phyloP scores from a whole-genome alignment of 768 basidiomycete species.

The Mycena metata region DNA sequence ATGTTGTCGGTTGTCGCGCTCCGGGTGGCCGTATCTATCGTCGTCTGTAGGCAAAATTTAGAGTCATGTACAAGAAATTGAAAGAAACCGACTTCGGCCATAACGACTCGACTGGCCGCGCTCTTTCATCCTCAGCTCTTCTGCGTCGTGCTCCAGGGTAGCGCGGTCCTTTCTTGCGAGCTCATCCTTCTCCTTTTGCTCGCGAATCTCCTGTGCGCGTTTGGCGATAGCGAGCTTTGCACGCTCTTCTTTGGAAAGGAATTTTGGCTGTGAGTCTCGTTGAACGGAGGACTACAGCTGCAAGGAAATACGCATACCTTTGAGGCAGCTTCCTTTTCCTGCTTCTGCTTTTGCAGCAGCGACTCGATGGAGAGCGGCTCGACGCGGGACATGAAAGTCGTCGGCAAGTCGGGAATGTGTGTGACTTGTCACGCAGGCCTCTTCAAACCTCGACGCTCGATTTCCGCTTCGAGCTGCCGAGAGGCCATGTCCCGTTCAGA shows the following conservation, averaged over 20 bases:
- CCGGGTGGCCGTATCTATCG: conserved; percentile 65
- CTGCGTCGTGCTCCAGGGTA: conserved; percentile 81
- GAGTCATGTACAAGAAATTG: conserved; percentile 29
- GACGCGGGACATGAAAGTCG: conserved; percentile 60
- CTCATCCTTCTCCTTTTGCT: conserved; percentile 78
- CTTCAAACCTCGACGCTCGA: too few species aligned
- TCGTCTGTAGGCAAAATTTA: conserved; percentile 56
- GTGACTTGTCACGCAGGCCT: too few species aligned
- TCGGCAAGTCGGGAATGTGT: too few species aligned
- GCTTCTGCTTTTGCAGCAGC: conserved; percentile 87
- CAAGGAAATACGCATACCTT: conserved; percentile 68
- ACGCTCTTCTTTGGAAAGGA: conserved; percentile 93
- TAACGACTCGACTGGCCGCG: conserved; percentile 52
- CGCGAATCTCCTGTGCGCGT: conserved; percentile 85
- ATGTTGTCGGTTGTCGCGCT: conserved; percentile 59
- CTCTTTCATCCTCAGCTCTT: conserved; percentile 71
- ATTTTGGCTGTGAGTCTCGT: conserved; percentile 79
- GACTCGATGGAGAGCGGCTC: conserved; percentile 92
- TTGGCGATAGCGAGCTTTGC: conserved; percentile 90
- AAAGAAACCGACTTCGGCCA: conserved; percentile 54
- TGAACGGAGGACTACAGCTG: conserved; percentile 20
- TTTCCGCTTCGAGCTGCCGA: too few species aligned
- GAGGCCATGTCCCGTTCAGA: conserved; percentile 29
- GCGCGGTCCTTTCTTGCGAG: conserved; percentile 72
- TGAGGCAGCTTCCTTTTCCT: conserved; percentile 89